phyloP scores from a whole-genome alignment of 352 stramenopile genomes.

The Phytophthora chlamydospora region DNA sequence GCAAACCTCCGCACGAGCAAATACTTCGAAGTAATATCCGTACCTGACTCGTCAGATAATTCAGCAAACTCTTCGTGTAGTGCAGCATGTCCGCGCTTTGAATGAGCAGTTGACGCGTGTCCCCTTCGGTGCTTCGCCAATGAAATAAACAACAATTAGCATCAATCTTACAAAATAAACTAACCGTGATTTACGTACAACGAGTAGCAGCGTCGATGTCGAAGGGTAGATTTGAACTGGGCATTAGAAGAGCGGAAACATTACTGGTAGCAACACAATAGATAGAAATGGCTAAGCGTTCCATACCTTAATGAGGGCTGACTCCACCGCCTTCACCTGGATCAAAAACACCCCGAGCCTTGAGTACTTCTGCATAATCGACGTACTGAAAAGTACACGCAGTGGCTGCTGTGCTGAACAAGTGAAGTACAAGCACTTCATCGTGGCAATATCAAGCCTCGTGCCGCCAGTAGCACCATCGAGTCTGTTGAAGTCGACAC shows the following conservation, averaged over 20 bases:
- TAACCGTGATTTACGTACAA: conserved; percentile 38
- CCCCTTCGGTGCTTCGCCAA: conserved; percentile 46
- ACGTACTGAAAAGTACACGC: conserved; percentile 63
- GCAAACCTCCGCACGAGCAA: conserved; percentile 3
- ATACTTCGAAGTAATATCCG: conserved; percentile 11
- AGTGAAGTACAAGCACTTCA: conserved; percentile 68
- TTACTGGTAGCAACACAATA: background rate
- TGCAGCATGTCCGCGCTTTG: conserved; percentile 76
- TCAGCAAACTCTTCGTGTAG: conserved; percentile 71
- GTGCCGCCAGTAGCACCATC: conserved; percentile 35
- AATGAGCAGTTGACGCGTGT: conserved; percentile 53
- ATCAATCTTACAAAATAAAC: background rate
- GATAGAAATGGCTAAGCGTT: conserved; percentile 7
- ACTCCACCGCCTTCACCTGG: conserved; percentile 72
- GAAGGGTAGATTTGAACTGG: conserved; percentile 69
- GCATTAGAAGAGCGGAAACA: background rate
- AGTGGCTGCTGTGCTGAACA: conserved; percentile 57
- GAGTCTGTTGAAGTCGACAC: conserved; percentile 56
- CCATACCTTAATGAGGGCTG: conserved; percentile 57
- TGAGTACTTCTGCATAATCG: conserved; percentile 70
- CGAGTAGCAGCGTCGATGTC: conserved; percentile 51
- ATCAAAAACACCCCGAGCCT: conserved; percentile 57
- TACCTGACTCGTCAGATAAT: conserved; percentile 76
- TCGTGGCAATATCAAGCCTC: conserved; percentile 59
- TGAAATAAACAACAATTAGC: background rate